These are phyloP conservation scores for Zygotorulaspora chibaensis DNA, from an alignment of 805 yeast genomes.

Conservation along the genomic window DNA sequence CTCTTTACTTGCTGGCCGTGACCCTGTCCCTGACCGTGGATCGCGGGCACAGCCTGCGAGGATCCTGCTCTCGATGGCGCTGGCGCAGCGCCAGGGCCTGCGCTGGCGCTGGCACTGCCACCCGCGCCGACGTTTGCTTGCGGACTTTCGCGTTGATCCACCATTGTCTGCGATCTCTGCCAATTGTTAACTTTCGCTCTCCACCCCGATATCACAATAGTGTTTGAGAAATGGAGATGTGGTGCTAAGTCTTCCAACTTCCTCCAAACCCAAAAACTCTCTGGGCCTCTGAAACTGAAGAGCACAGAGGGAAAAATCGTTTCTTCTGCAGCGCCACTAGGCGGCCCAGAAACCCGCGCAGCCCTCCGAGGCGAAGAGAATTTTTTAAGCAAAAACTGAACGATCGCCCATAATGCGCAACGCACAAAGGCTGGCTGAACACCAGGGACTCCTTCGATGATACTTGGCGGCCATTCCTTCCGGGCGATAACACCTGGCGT, in stretches of 20 bases:
- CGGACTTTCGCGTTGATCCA: neutral
- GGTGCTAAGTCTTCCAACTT: neutral
- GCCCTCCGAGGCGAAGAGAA: no score
- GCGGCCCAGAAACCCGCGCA: neutral
- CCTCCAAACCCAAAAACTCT: neutral
- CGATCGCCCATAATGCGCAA: no score
- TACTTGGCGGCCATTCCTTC: no score
- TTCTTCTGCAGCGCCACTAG: neutral
- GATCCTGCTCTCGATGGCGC: neutral
- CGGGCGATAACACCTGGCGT: neutral
- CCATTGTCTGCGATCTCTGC: neutral
- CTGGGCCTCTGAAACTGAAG: neutral
- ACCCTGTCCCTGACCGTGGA: neutral
- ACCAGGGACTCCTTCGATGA: no score
- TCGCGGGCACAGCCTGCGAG: neutral
- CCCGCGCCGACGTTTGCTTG: neutral
- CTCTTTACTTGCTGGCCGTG: constrained; percentile 23
- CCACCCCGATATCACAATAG: no score
- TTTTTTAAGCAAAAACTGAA: no score
- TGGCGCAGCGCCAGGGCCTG: neutral
- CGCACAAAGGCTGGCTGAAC: no score
- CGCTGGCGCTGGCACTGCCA: neutral
- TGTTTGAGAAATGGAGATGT: no score
- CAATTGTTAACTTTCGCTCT: no score
- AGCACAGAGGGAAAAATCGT: neutral